Conservation (phyloP, 148 eudicot species). For the Oxyria digyna region DNA sequence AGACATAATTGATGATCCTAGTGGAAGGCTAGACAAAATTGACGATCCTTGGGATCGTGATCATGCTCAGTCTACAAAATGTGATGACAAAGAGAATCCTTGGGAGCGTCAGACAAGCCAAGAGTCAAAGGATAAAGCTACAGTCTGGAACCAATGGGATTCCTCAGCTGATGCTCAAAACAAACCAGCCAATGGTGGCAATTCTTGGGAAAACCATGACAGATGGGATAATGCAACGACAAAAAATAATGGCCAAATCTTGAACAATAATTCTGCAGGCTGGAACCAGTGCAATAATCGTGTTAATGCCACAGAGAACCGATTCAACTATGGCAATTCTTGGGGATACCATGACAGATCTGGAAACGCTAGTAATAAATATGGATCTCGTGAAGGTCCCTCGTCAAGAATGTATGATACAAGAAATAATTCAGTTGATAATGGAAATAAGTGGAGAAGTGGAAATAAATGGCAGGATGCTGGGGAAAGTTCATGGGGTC, state of each 20-base stretch:
- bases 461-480: slow-evolving; percentile 18
- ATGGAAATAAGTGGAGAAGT: slow-evolving; percentile 7
- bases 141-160: slow-evolving; percentile 8
- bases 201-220: slow-evolving; percentile 8
- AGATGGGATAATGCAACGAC: background rate
- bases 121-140: slow-evolving; percentile 1
- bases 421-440: background rate
- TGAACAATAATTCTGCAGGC: slow-evolving; percentile 17
- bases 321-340: slow-evolving; percentile 16
- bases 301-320: slow-evolving; percentile 9
- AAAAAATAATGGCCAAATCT: background rate
- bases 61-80: background rate
- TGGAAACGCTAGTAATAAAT: slow-evolving; percentile 2
- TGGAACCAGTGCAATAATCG: slow-evolving; percentile 23
- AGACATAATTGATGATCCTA: slow-evolving; percentile 1
- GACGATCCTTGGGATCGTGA: slow-evolving; percentile 13
- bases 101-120: slow-evolving; percentile 8
- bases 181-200: background rate
- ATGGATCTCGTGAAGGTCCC: slow-evolving; percentile 26
- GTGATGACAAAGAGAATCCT: slow-evolving; percentile 4
- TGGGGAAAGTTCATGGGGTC: slow-evolving; percentile 17
- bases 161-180: background rate
- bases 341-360: slow-evolving; percentile 20
- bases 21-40: background rate
- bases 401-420: no score